phyloP scores from a whole-genome alignment of 306 rosid genomes.

The Quercus cerris region DNA sequence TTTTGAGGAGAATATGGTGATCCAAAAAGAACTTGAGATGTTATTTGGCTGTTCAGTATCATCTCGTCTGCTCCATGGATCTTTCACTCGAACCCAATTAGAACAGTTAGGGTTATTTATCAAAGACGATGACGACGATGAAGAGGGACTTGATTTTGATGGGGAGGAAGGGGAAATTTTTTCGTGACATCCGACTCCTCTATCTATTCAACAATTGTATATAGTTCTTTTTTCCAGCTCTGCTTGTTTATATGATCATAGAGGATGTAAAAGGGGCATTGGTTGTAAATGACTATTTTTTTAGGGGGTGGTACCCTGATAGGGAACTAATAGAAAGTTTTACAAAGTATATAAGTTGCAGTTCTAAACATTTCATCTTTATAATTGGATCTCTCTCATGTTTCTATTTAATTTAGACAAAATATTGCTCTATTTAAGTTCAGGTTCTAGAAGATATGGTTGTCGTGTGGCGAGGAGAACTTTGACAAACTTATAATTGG shows the following conservation, averaged over 20 bases:
- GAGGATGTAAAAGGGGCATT: conserved; percentile 13
- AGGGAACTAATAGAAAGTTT: not conserved
- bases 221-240: conserved; percentile 17
- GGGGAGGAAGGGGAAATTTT: conserved; percentile 73
- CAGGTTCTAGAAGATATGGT: too few species aligned
- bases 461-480: too few species aligned
- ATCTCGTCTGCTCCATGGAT: conserved; percentile 19
- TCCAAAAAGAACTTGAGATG: conserved; percentile 58
- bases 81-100: conserved; percentile 46
- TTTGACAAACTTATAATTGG: too few species aligned
- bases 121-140: conserved; percentile 68
- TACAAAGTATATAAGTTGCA: not conserved
- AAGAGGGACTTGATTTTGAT: conserved; percentile 35
- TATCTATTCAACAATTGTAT: not conserved
- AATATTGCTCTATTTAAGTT: not conserved
- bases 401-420: too few species aligned
- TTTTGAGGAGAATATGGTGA: conserved; percentile 57
- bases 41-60: conserved; percentile 51
- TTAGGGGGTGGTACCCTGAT: not conserved
- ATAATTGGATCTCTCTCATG: too few species aligned
- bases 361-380: too few species aligned
- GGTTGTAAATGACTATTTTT: conserved; percentile 35
- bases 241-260: conserved; percentile 20
- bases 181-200: conserved; percentile 11
- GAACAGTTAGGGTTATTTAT: conserved; percentile 78